These are phyloP conservation scores for Platanus orientalis DNA, from an alignment of 164 flowering plant genomes.

Conservation along the genomic window DNA sequence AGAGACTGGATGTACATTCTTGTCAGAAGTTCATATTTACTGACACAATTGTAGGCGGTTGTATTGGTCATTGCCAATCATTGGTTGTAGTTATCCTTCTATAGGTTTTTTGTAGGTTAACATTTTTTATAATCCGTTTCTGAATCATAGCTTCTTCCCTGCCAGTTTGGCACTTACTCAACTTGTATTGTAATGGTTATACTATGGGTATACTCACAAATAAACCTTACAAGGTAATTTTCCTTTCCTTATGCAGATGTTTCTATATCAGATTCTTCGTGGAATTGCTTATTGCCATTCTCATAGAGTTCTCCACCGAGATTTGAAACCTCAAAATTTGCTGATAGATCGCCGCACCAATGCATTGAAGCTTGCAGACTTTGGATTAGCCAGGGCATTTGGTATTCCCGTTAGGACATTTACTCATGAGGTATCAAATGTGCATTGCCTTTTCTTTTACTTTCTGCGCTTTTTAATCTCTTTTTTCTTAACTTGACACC, in stretches of 20 bases:
- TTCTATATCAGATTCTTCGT: neutral
- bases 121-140: neutral
- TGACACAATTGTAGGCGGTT: neutral
- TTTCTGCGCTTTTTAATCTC: neutral
- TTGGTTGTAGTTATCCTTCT: neutral
- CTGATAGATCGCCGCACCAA: conserved; percentile 1
- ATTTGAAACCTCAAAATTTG: neutral
- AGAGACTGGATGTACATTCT: neutral
- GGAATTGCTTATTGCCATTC: conserved; percentile 2
- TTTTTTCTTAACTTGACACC: neutral
- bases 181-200: no score
- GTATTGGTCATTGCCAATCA: neutral
- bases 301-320: neutral
- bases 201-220: neutral
- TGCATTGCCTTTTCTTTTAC: neutral
- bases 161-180: no score
- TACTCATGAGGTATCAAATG: neutral
- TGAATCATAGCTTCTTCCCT: neutral
- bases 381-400: conserved; percentile 1
- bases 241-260: neutral
- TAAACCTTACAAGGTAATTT: neutral
- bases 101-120: neutral
- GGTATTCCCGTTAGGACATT: conserved; percentile 1
- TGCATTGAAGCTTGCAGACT: neutral
- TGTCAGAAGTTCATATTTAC: neutral